Base-by-base conservation (phyloP, 129 eudicot species). In the Glebionis coronaria region DNA sequence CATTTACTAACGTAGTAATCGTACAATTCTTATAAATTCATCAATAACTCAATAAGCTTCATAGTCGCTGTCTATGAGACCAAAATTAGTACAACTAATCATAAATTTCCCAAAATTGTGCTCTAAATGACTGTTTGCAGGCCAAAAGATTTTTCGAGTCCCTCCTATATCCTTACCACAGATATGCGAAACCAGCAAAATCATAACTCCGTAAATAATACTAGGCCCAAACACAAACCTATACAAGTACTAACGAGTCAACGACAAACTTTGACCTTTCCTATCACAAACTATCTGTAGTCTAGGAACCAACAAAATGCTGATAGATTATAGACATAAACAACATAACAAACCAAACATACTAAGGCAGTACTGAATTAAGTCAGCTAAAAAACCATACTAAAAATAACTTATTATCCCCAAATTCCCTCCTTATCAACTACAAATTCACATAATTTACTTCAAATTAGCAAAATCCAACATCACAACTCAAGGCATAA, bases 401-500 rank as follows among this genome's bases (percentile, higher is more conserved):
- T 12, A 12, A 47, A 14, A 9, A 44, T 35, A 31, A 67, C 6
- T 9, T n/a, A 63, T 49, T 14, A 61, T 29, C 65, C 74, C 70
- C 51, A 76, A 76, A 68, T 68, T 76, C 42, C 20, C 61, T 55
- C 20, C 61, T 55, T 27, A 23, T 27, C 50, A 74, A 66, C 67
- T 1, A 53, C 57, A 74, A 45, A 0, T 14, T 25, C 46, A 21
- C 68, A 57, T 20, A 68, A 68, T 61, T 76, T 68, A 55, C 64
- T 16, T 8, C 20, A 68, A 60, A 68, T 27, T 60, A 61, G 53
- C 40, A 42, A 44, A 75, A 68, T 15, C 11, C 56, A 63, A 68
- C 64, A 68, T 50, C 57, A 61, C 44, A 51, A 68, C 25, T 50
- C 14, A 50, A 35, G 9, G 19, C 16, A 35, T 51, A 25, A 76